These are phyloP conservation scores for Capsicum rhomboideum DNA, from an alignment of 257 asterid species.

Conservation along the genomic window DNA sequence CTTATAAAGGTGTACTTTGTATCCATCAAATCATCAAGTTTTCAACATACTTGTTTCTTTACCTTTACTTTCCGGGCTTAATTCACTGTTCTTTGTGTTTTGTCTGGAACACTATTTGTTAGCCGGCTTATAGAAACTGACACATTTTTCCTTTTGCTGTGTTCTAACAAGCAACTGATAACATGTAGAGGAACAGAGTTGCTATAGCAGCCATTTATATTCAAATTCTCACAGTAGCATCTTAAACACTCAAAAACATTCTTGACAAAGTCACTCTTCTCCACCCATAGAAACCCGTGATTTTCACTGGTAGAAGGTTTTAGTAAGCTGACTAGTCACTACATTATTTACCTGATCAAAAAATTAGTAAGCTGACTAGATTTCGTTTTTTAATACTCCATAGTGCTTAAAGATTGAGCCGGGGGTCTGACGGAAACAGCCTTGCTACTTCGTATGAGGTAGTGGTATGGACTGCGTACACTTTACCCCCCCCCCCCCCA, in stretches of 20 bases:
- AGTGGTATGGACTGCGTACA: too few species aligned
- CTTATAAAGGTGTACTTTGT: background rate
- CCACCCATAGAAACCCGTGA: background rate
- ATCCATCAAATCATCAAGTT: background rate
- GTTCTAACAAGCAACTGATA: background rate
- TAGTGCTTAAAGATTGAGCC: too few species aligned
- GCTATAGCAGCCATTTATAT: background rate
- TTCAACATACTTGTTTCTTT: background rate
- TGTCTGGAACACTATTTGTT: background rate
- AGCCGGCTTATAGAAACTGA: background rate
- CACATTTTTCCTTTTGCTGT: background rate
- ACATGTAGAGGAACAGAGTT: background rate
- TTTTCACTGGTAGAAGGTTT: background rate
- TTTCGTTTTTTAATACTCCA: background rate
- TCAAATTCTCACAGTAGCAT: background rate
- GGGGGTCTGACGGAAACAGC: too few species aligned
- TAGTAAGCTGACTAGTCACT: background rate
- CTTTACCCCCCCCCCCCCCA: too few species aligned
- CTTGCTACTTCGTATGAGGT: too few species aligned
- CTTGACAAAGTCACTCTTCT: background rate
- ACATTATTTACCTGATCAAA: background rate
- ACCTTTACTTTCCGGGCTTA: background rate
- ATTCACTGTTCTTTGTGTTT: background rate
- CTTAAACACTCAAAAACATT: background rate
- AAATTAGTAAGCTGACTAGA: background rate